Conservation (phyloP, 192 early-diverging fungal species). For the Entomortierella beljakovae region DNA sequence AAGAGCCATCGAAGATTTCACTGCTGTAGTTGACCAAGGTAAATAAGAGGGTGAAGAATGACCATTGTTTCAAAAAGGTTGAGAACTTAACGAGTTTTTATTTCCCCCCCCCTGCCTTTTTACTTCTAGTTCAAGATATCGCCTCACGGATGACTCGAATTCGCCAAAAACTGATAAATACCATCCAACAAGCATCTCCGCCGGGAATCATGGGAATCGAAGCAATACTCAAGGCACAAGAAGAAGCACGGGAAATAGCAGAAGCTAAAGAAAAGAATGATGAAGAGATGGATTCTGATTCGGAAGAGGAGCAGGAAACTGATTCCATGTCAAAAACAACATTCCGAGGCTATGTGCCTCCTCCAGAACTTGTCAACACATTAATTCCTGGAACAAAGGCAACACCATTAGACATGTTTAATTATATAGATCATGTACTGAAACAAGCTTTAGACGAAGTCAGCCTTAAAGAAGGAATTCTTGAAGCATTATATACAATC, state of each 20-base stretch:
- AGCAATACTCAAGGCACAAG: conserved; percentile 23
- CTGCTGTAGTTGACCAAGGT: conserved; percentile 30
- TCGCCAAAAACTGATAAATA: conserved; percentile 22
- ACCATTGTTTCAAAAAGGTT: too few species aligned
- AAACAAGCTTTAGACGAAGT: conserved; percentile 40
- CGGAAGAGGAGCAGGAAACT: neutral
- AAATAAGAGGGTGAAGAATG: too few species aligned
- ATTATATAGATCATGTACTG: conserved; percentile 27
- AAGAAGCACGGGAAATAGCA: neutral
- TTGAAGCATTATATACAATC: conserved; percentile 44
- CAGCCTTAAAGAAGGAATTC: conserved; percentile 29
- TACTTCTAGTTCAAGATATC: conserved; percentile 33
- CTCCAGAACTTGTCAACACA: conserved; percentile 10
- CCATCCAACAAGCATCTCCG: conserved; percentile 32
- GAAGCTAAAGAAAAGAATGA: conserved; percentile 3
- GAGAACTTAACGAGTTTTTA: neutral
- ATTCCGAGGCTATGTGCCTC: conserved; percentile 21
- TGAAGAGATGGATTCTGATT: neutral
- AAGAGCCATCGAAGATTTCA: conserved; percentile 23
- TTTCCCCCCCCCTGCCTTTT: neutral
- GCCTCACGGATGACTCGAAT: conserved; percentile 18
- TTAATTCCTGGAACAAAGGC: conserved; percentile 32
- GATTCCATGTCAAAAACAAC: neutral
- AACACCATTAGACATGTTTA: conserved; percentile 21
- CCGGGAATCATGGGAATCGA: conserved; percentile 22